Conservation (phyloP, 2,329 filamentous ascomycete species). For the Daldinia sp. region DNA sequence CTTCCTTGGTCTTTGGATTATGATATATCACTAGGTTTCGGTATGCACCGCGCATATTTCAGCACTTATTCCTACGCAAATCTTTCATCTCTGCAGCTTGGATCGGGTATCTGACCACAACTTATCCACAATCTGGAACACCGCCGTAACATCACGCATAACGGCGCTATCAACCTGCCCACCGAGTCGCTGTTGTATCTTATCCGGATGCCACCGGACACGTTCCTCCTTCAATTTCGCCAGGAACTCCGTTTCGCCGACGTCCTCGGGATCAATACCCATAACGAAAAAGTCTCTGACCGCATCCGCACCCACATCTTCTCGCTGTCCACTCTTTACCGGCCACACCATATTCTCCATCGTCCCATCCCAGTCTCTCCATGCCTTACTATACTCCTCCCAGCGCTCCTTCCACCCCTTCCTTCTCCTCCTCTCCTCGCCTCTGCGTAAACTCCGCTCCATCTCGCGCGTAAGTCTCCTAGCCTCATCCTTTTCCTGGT, state of each 20-base stretch:
- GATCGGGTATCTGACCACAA: slow-evolving; percentile 73
- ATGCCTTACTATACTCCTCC: slow-evolving; percentile 69
- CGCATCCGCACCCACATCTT: slow-evolving; percentile 37
- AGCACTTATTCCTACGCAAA: background rate
- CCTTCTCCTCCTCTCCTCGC: slow-evolving; percentile 67
- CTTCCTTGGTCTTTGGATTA: no score
- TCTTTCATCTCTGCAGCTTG: slow-evolving; percentile 32
- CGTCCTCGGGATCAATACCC: slow-evolving; percentile 54
- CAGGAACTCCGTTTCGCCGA: slow-evolving; percentile 56
- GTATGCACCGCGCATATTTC: background rate
- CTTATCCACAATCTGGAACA: slow-evolving; percentile 89
- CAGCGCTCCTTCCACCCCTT: slow-evolving; percentile 68
- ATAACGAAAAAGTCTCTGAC: slow-evolving; percentile 67
- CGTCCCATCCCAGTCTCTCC: slow-evolving; percentile 63
- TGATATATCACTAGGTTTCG: background rate
- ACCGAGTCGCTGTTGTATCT: slow-evolving; percentile 90
- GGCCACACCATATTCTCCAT: slow-evolving; percentile 71
- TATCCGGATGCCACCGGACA: slow-evolving; percentile 96
- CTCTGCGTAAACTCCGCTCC: slow-evolving; percentile 72
- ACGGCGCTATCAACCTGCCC: slow-evolving; percentile 73
- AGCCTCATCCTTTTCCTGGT: slow-evolving; percentile 50
- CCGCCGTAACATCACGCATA: slow-evolving; percentile 82
- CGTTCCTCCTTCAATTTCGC: slow-evolving; percentile 79
- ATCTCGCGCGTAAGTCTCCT: slow-evolving; percentile 67
- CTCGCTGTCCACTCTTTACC: slow-evolving; percentile 65